phyloP scores from a whole-genome alignment of 75 land plant species.

The Azolla pinnata region DNA sequence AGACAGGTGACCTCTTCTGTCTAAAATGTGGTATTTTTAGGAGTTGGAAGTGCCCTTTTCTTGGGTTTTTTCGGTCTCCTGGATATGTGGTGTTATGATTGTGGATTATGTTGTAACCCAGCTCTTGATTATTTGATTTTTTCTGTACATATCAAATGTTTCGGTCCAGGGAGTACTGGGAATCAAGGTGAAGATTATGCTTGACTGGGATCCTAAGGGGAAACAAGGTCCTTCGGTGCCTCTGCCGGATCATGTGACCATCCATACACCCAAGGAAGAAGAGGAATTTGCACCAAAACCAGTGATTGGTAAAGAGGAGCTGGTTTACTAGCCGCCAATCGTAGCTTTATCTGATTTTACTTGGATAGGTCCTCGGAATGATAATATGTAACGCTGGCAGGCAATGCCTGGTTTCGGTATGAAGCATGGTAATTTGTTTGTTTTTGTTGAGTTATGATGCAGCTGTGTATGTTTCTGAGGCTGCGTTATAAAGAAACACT shows the following conservation, averaged over 20 bases:
- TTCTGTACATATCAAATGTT: background rate
- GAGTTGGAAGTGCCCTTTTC: background rate
- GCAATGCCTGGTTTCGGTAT: too few relatives aligned
- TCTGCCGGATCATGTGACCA: slow-evolving; percentile 52
- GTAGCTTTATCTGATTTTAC: too few relatives aligned
- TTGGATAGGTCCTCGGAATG: too few relatives aligned
- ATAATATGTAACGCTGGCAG: too few relatives aligned
- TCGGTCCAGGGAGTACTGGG: slow-evolving; percentile 48
- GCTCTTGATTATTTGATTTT: background rate
- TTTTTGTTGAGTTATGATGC: too few relatives aligned
- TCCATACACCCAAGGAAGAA: slow-evolving; percentile 57
- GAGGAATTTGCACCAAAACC: slow-evolving; percentile 30
- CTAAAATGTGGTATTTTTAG: background rate
- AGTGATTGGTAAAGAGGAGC: slow-evolving; percentile 20
- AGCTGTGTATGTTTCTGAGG: too few relatives aligned
- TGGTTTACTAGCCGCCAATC: background rate
- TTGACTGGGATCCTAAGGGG: slow-evolving; percentile 54
- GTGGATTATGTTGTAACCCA: background rate
- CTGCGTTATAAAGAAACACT: too few relatives aligned
- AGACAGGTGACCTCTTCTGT: slow-evolving; percentile 43
- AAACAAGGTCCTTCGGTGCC: slow-evolving; percentile 54
- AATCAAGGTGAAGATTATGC: slow-evolving; percentile 49
- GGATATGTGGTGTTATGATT: too few relatives aligned
- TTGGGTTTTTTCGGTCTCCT: background rate
- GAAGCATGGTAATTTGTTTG: too few relatives aligned